Evolutionary conservation across 495 filamentous ascomycete genomes (phyloP), one percentile per base, ranked within the genome.

Genomic region (Xylaria acuta): DNA sequence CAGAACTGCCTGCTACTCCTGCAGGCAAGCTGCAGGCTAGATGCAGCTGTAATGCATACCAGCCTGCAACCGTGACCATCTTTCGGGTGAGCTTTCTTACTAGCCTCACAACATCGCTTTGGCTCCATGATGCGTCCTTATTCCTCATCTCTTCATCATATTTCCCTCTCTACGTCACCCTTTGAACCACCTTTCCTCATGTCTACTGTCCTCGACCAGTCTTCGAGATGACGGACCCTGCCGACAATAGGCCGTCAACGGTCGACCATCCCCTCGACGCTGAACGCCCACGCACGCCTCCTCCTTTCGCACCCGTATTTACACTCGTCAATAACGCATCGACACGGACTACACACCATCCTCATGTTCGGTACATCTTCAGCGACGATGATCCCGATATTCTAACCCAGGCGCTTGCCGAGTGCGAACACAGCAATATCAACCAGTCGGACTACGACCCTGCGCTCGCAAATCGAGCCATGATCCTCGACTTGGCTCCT

Each of bases 351-450:
- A 86, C 85, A 11, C 84, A 93, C 81, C 86, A 95, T 80, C 95
- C 97, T 72, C 89, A 86, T 51, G 90, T 97, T 3, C 94, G 95
- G 85, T 98, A 98, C 83, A 88, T 97, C 72, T 98, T 97, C 83
- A 87, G 86, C 73, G 92, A 95, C 77, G 94, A 97, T 81, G 88
- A 90, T 70, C 83, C 85, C 12, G 91, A 92, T 12, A 83, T 91
- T 56, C 80, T 93, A 40, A 92, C 91, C 8, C 78, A 80, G 63
- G 83, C 82, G 20, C 76, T 86, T 65, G 80, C 76, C 74, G 75
- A 81, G 41, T 82, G 70, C 53, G 70, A 84, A 40, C 76, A 84
- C 70, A 22, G 69, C 72, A 63, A 77, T 40, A 54, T 65, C 64
- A 70, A 69, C 41, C 73, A 72, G 45, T 70, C 74, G 34, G 32